These are phyloP conservation scores for Diplotaxis tenuifolia DNA, from an alignment of 345 rosid genomes.

Conservation along the genomic window DNA sequence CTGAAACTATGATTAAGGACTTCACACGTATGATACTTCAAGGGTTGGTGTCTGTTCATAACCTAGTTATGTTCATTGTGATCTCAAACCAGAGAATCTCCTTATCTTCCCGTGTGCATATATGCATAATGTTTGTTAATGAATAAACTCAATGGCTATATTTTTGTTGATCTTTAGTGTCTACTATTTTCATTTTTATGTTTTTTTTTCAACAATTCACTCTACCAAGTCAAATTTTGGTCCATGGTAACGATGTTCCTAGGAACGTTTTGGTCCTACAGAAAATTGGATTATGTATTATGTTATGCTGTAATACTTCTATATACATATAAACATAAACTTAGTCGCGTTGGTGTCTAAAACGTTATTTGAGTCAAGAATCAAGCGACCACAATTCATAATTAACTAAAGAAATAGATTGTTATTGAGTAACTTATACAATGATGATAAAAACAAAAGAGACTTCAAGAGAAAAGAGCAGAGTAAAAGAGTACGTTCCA, in stretches of 20 bases:
- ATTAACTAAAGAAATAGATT: conserved; percentile 14
- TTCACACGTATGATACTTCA: conserved; percentile 33
- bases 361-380: conserved; percentile 13
- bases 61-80: conserved; percentile 33
- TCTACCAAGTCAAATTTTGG: no score
- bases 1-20: neutral
- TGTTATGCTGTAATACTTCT: neutral
- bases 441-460: neutral
- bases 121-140: neutral
- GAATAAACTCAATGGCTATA: no score
- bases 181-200: neutral
- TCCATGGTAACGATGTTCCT: no score
- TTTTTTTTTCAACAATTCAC: no score
- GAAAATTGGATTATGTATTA: neutral
- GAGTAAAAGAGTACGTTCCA: conserved; percentile 78
- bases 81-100: conserved; percentile 33
- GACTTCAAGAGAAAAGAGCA: conserved; percentile 46
- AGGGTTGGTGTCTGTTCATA: conserved; percentile 30
- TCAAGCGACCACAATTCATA: conserved; percentile 3
- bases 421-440: conserved; percentile 15
- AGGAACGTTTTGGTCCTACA: no score
- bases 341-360: neutral
- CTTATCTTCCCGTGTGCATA: conserved; percentile 20
- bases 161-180: neutral
- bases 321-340: neutral